Conservation (phyloP, 306 rosid genomes). For the Acacia acuminata region DNA sequence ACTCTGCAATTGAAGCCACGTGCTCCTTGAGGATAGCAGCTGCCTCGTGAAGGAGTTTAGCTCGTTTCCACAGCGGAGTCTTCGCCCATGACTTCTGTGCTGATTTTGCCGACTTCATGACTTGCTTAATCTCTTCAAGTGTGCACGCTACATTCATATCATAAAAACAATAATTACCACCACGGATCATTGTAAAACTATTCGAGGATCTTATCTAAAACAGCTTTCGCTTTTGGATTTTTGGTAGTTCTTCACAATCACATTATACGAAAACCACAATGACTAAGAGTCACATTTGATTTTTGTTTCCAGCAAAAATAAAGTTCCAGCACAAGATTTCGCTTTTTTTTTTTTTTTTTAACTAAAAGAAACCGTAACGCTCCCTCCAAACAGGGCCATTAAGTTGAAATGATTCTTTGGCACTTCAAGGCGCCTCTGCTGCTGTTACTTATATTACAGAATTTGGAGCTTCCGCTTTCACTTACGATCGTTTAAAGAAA, state of each 20-base stretch:
- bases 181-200: not conserved
- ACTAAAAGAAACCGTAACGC: no score
- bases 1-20: conserved; percentile 84
- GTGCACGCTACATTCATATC: conserved; percentile 64
- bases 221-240: no score
- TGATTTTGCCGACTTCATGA: conserved; percentile 71
- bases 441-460: not conserved
- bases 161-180: conserved; percentile 12
- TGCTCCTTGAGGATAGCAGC: conserved; percentile 94
- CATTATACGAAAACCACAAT: not conserved
- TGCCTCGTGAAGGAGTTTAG: conserved; percentile 93
- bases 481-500: not conserved
- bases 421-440: not conserved
- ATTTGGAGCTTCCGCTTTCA: not conserved
- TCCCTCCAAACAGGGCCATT: no score
- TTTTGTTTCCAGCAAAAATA: not conserved
- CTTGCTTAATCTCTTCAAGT: conserved; percentile 91
- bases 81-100: conserved; percentile 95
- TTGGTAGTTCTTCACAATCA: not conserved
- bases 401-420: not conserved
- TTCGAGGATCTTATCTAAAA: no score
- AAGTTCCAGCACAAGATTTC: not conserved
- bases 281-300: not conserved
- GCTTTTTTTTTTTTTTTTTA: no score
- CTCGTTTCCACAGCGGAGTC: conserved; percentile 97